phyloP scores from a whole-genome alignment of 306 rosid species.

The Comarum palustre region DNA sequence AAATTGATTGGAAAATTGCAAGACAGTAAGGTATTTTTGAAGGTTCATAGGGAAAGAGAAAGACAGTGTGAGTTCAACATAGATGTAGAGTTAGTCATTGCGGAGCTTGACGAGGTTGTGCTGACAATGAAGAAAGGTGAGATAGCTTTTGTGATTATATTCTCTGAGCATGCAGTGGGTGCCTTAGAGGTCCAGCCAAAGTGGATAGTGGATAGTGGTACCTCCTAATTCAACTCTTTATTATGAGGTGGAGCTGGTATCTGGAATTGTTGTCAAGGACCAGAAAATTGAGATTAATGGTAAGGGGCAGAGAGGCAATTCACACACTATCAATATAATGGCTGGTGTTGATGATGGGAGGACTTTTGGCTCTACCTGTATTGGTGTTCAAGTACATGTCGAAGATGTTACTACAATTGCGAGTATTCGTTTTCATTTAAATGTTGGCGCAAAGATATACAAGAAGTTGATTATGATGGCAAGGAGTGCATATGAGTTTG shows the following conservation, averaged over 20 bases:
- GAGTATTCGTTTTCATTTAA: no score
- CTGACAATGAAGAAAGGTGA: constrained; percentile 90
- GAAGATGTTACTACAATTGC: no score
- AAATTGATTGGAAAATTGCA: no score
- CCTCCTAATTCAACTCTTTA: constrained; percentile 63
- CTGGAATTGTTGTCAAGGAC: constrained; percentile 57
- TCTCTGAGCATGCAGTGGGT: constrained; percentile 83
- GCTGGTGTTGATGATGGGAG: no score
- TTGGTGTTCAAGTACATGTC: no score
- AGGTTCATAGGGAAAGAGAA: constrained; percentile 42
- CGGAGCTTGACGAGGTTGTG: constrained; percentile 78
- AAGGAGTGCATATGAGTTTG: no score
- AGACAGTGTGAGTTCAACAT: constrained; percentile 65
- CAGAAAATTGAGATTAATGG: constrained; percentile 79
- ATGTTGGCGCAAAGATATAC: no score
- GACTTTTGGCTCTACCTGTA: no score
- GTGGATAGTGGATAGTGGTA: constrained; percentile 64
- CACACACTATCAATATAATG: no score
- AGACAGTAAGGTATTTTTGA: no score
- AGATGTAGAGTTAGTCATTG: constrained; percentile 86
- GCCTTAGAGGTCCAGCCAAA: constrained; percentile 57
- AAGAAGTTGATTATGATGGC: no score
- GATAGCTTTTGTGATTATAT: constrained; percentile 57
- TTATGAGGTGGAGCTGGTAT: constrained; percentile 75
- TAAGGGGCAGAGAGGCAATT: constrained; percentile 59